Percentiles rank a stretch among this genome's conserved stretches.
Evolutionary conservation across 257 asterid species (phyloP).

Genomic region (Solanum appendiculatum): DNA sequence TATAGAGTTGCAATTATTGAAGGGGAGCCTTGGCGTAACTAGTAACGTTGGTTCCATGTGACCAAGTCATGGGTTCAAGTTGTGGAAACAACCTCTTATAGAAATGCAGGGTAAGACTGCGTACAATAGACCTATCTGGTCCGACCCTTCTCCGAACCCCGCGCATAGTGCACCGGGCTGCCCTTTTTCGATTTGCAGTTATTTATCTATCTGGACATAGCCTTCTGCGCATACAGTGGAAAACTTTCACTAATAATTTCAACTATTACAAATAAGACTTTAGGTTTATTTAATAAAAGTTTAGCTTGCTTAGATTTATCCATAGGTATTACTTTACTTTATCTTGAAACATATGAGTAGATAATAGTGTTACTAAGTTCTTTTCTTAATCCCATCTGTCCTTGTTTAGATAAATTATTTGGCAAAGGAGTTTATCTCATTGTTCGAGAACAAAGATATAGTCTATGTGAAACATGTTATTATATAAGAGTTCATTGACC

Average conservation of each 20-base stretch:
- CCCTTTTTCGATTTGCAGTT: background rate
- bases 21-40: background rate
- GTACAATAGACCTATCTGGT: background rate
- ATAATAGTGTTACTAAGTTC: background rate
- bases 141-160: background rate
- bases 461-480: background rate
- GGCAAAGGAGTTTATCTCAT: background rate
- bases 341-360: background rate
- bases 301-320: background rate
- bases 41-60: background rate
- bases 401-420: background rate
- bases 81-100: background rate
- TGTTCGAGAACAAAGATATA: background rate
- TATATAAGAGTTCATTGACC: background rate
- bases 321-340: background rate
- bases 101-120: background rate
- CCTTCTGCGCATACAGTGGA: background rate
- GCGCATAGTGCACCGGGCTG: background rate
- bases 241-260: background rate
- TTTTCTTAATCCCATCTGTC: background rate
- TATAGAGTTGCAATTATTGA: background rate
- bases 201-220: background rate
- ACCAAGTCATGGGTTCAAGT: background rate
- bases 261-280: background rate
- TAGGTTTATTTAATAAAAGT: background rate